phyloP scores from a whole-genome alignment of 1,284 basidiomycete genomes.

The Afroboletus lepidellus region DNA sequence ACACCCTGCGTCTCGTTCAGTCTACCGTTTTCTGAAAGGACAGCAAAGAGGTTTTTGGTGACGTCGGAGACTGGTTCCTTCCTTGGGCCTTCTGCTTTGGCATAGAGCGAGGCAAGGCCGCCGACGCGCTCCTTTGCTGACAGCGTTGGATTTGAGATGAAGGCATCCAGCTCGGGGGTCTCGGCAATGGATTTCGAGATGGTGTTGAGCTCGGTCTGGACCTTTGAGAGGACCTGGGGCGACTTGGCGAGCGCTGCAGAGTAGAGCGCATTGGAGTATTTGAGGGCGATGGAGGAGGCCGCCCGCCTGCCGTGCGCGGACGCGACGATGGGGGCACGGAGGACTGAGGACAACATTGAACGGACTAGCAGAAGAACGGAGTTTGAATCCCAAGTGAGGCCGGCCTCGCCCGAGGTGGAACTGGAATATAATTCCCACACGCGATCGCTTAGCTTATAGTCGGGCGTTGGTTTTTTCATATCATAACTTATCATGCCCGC shows the following conservation, averaged over 20 bases:
- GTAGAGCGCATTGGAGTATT: slow-evolving; percentile 95
- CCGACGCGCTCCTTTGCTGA: slow-evolving; percentile 72
- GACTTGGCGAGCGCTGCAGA: slow-evolving; percentile 89
- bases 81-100: slow-evolving; percentile 59
- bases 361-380: neutral
- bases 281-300: slow-evolving; percentile 74
- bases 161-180: slow-evolving; percentile 62
- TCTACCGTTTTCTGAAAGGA: slow-evolving; percentile 94
- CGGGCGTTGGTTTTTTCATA: neutral
- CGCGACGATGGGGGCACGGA: slow-evolving; percentile 47
- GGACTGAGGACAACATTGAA: slow-evolving; percentile 35
- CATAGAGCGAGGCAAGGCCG: slow-evolving; percentile 70
- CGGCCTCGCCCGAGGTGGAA: slow-evolving; percentile 12
- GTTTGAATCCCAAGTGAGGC: slow-evolving; percentile 1
- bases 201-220: slow-evolving; percentile 76
- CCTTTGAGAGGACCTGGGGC: slow-evolving; percentile 75
- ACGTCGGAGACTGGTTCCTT: slow-evolving; percentile 79
- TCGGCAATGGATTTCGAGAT: slow-evolving; percentile 68
- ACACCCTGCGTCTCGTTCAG: slow-evolving; percentile 83
- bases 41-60: slow-evolving; percentile 89
- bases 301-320: slow-evolving; percentile 52
- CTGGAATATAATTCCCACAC: slow-evolving; percentile 14
- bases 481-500: slow-evolving; percentile 25
- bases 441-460: too few relatives aligned
- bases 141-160: slow-evolving; percentile 89